Percentiles rank a stretch among this genome's conserved stretches.
Conservation (phyloP, 2,329 filamentous ascomycete genomes). For the Periconia sp. region DNA sequence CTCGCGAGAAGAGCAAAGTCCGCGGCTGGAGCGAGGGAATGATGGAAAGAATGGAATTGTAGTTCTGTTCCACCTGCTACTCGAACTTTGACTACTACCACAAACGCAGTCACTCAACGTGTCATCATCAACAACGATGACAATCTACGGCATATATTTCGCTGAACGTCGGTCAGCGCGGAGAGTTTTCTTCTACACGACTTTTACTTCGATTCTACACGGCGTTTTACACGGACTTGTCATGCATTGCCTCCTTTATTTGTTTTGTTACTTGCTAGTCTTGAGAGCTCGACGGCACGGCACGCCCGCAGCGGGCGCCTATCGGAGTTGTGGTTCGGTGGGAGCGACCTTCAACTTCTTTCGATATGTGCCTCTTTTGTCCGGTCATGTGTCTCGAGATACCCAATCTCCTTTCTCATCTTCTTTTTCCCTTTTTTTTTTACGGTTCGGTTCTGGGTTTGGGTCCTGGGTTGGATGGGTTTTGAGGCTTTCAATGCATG, state of each 20-base stretch:
- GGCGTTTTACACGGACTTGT: background rate
- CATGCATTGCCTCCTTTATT: background rate
- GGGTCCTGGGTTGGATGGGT: too few species aligned
- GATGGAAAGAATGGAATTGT: conserved; percentile 60
- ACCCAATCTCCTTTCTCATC: conserved; percentile 18
- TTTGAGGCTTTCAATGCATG: too few species aligned
- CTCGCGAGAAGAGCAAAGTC: conserved; percentile 52
- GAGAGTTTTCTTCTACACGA: too few species aligned
- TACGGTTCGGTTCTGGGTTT: background rate
- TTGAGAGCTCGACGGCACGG: background rate
- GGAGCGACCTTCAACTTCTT: conserved; percentile 25
- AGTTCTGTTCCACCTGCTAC: conserved; percentile 1
- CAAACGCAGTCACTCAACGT: background rate
- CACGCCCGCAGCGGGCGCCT: background rate
- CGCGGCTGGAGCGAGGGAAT: conserved; percentile 61
- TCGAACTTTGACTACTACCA: background rate
- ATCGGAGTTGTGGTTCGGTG: conserved; percentile 27
- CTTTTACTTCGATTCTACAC: background rate
- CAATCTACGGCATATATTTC: background rate
- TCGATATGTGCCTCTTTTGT: conserved; percentile 19
- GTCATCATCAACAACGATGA: background rate
- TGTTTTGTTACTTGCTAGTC: background rate
- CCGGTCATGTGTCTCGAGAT: conserved; percentile 17
- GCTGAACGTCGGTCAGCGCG: too few species aligned
- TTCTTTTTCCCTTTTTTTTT: background rate